These are phyloP conservation scores for Coniferiporia weirii DNA, from an alignment of 1,284 basidiomycete genomes.

Conservation along the genomic window DNA sequence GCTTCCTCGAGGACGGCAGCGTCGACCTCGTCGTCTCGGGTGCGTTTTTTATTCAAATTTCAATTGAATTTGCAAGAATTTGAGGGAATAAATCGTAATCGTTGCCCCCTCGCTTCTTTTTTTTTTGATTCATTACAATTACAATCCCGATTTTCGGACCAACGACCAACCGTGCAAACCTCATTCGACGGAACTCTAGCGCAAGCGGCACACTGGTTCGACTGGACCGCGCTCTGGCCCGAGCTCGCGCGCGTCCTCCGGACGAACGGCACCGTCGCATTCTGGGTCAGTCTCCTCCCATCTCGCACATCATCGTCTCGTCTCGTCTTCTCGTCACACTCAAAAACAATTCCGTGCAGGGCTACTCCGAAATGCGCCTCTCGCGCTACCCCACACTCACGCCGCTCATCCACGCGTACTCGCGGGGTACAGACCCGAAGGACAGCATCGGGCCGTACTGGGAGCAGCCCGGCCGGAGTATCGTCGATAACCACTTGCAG, in stretches of 20 bases:
- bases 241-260: slow-evolving; percentile 61
- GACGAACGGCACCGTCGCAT: slow-evolving; percentile 66
- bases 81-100: background rate
- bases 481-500: slow-evolving; percentile 67
- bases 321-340: too few relatives aligned
- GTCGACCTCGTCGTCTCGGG: slow-evolving; percentile 77
- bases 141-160: too few relatives aligned
- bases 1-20: slow-evolving; percentile 45
- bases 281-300: slow-evolving; percentile 53
- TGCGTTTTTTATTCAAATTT: slow-evolving; percentile 28
- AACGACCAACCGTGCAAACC: too few relatives aligned
- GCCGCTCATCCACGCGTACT: slow-evolving; percentile 55
- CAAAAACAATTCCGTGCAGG: slow-evolving; percentile 34
- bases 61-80: too few relatives aligned
- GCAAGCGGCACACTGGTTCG: slow-evolving; percentile 87
- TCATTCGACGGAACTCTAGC: slow-evolving; percentile 40
- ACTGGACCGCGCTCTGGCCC: slow-evolving; percentile 68
- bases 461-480: slow-evolving; percentile 74
- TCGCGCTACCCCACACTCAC: slow-evolving; percentile 53
- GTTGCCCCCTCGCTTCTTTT: too few relatives aligned
- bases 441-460: slow-evolving; percentile 71
- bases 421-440: slow-evolving; percentile 47
- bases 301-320: background rate
- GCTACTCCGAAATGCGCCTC: slow-evolving; percentile 77
- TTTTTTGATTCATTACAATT: too few relatives aligned